A percentile compares a stretch with the other conserved stretches of the same genome.
Conservation (phyloP, 768 basidiomycete genomes). For the Rhodotorula paludigena region DNA sequence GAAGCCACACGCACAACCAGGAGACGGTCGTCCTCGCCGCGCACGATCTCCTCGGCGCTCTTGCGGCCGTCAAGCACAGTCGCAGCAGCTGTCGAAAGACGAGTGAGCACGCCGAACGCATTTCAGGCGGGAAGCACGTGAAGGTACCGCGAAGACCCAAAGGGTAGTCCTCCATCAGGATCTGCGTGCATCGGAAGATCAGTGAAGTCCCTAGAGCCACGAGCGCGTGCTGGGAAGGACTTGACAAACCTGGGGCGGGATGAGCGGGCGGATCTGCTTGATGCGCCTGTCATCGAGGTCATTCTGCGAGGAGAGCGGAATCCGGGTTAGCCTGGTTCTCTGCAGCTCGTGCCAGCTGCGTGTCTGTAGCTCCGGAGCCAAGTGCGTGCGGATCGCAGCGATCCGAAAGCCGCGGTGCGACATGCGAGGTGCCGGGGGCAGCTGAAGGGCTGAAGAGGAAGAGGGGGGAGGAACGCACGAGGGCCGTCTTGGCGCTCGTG, state of each 20-base stretch:
- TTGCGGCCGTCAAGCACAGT: constrained; percentile 82
- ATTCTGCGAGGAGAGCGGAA: no score
- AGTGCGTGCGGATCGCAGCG: no score
- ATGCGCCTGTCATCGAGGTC: constrained; percentile 39
- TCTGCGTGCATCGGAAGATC: not conserved
- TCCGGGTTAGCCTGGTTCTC: no score
- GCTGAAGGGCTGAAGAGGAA: no score
- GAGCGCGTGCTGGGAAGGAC: not conserved
- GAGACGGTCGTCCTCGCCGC: constrained; percentile 84
- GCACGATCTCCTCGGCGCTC: constrained; percentile 69
- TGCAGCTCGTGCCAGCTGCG: no score
- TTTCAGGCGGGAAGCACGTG: not conserved
- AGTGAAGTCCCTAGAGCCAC: no score
- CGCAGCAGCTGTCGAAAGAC: constrained; percentile 57
- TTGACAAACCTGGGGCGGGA: constrained; percentile 38
- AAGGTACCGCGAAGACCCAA: constrained; percentile 28
- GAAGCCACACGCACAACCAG: constrained; percentile 82
- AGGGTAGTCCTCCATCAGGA: constrained; percentile 58
- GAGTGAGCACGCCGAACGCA: not conserved
- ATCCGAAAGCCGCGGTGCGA: no score
- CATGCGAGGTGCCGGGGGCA: no score
- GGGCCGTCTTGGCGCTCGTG: constrained; percentile 12
- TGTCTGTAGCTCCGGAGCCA: no score
- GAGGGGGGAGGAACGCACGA: not conserved
- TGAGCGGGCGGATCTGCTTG: constrained; percentile 38